A percentile compares a stretch with the other conserved stretches of the same genome.
phyloP scores from a whole-genome alignment of 1,284 basidiomycete species.

The Cutaneotrichosporon cavernicola region DNA sequence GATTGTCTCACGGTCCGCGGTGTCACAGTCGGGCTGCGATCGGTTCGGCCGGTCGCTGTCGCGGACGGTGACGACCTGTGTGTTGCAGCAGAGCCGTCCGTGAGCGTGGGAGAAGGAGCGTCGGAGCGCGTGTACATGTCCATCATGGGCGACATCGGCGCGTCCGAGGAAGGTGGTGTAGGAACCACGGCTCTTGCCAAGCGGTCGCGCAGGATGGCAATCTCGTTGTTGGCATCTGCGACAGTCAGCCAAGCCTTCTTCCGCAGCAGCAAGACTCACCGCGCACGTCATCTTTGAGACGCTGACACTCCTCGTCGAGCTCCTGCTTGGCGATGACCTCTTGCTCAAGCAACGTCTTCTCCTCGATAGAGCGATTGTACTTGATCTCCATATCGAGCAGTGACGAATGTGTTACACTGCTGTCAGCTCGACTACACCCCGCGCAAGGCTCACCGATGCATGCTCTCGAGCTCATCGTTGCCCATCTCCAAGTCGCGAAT shows the following conservation, averaged over 20 bases:
- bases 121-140: slow-evolving; percentile 24
- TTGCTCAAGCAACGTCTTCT: slow-evolving; percentile 94
- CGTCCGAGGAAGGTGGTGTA: slow-evolving; percentile 41
- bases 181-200: slow-evolving; percentile 31
- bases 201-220: slow-evolving; percentile 76
- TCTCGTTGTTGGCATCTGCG: slow-evolving; percentile 68
- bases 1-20: slow-evolving; percentile 7
- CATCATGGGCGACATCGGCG: slow-evolving; percentile 36
- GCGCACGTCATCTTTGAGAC: slow-evolving; percentile 88
- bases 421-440: background rate
- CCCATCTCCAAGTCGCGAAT: slow-evolving; percentile 90
- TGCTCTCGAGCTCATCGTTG: slow-evolving; percentile 90
- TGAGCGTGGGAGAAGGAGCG: slow-evolving; percentile 12
- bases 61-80: slow-evolving; percentile 11
- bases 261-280: slow-evolving; percentile 58
- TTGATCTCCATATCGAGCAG: slow-evolving; percentile 86
- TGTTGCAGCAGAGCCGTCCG: slow-evolving; percentile 9
- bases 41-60: slow-evolving; percentile 2
- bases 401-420: slow-evolving; percentile 77
- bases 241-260: slow-evolving; percentile 4
- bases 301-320: slow-evolving; percentile 87
- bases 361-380: slow-evolving; percentile 87
- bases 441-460: slow-evolving; percentile 62
- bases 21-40: slow-evolving; percentile 15
- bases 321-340: slow-evolving; percentile 89